Conservation (phyloP, 192 early-diverging fungal genomes). For the Dimargaris cristalligena region DNA sequence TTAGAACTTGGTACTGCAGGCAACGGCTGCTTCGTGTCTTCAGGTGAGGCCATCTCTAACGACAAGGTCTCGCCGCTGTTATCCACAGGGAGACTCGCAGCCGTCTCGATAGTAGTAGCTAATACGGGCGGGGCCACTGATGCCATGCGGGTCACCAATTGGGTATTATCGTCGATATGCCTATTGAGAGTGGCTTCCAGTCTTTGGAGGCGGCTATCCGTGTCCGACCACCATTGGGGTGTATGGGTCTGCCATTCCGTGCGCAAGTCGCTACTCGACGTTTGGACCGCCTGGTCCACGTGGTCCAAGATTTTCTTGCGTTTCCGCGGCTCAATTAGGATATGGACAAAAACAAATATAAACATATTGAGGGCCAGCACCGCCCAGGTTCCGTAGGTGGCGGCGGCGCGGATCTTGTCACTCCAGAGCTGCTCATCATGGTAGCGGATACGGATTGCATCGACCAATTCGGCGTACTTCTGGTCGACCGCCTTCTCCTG, state of each 20-base stretch:
- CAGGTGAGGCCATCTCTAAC: not conserved
- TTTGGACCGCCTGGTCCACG: conserved; percentile 28
- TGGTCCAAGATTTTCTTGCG: conserved; percentile 42
- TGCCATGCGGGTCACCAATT: not conserved
- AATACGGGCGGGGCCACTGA: not conserved
- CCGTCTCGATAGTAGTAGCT: not conserved
- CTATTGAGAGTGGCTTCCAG: not conserved
- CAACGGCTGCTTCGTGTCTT: too few species aligned
- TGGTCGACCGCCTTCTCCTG: conserved; percentile 44
- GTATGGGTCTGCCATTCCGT: not conserved
- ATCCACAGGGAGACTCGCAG: not conserved
- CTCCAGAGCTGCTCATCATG: conserved; percentile 77
- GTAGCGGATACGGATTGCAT: conserved; percentile 55
- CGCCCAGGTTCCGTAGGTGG: conserved; percentile 60
- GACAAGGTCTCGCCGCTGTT: not conserved
- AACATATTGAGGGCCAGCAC: conserved; percentile 47
- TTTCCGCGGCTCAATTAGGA: conserved; percentile 55
- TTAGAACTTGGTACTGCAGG: not conserved
- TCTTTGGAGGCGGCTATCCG: not conserved
- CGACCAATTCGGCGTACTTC: conserved; percentile 40
- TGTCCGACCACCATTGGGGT: not conserved
- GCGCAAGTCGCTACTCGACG: not conserved
- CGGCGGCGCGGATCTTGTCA: conserved; percentile 64
- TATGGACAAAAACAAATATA: conserved; percentile 49
- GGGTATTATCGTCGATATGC: not conserved